These are phyloP conservation scores for Dactylis glomerata DNA, from an alignment of 176 grass and related monocot species.

Conservation along the genomic window DNA sequence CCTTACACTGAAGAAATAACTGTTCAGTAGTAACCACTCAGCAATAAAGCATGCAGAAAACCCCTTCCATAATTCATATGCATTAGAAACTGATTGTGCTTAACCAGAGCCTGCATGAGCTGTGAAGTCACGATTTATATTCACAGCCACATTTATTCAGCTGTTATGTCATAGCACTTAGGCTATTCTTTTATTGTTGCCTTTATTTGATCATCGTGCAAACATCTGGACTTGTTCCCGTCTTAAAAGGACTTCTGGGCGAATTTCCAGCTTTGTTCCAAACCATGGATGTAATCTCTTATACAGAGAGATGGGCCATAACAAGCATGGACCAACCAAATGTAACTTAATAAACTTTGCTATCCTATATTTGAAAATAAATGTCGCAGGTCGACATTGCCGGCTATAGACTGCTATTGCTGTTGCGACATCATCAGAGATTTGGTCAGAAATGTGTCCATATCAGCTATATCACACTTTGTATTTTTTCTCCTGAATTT, in stretches of 20 bases:
- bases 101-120: neutral
- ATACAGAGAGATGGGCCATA: neutral
- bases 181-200: neutral
- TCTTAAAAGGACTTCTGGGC: neutral
- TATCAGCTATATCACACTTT: neutral
- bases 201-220: neutral
- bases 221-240: too few relatives aligned
- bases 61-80: neutral
- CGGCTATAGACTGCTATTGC: neutral
- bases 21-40: neutral
- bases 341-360: neutral
- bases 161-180: neutral
- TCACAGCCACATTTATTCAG: neutral
- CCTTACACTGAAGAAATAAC: neutral
- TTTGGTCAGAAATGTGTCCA: neutral
- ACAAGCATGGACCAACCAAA: neutral
- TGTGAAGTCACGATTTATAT: neutral
- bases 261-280: neutral
- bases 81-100: neutral
- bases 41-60: neutral
- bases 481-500: constrained; percentile 7
- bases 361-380: neutral
- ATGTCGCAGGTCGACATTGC: neutral
- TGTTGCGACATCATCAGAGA: neutral
- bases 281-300: neutral